phyloP scores from a whole-genome alignment of 2,329 filamentous ascomycete species.

The Penicillium sp. region DNA sequence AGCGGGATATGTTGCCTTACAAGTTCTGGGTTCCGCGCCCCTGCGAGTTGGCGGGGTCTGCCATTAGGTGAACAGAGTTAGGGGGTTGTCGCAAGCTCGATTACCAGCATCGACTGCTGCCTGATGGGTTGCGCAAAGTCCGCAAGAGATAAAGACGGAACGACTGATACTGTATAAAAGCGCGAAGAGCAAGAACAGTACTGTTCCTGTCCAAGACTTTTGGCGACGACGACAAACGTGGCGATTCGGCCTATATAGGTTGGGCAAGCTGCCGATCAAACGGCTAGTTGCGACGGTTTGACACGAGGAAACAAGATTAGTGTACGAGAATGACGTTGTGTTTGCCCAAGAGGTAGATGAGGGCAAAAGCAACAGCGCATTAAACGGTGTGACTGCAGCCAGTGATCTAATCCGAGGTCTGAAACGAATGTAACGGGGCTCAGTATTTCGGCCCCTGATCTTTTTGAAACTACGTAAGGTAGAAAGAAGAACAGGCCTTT shows the following conservation, averaged over 20 bases:
- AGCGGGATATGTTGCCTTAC: slow-evolving; percentile 18
- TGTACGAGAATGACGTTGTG: slow-evolving; percentile 22
- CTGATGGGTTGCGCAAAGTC: background rate
- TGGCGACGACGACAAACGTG: slow-evolving; percentile 11
- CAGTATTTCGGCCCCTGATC: slow-evolving; percentile 9
- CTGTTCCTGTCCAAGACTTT: background rate
- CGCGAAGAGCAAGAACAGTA: no score
- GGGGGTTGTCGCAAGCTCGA: slow-evolving; percentile 2
- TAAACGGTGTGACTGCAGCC: background rate
- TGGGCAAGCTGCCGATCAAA: slow-evolving; percentile 23
- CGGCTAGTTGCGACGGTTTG: slow-evolving; percentile 8
- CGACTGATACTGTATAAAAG: no score
- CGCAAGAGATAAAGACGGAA: background rate
- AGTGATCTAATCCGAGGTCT: background rate
- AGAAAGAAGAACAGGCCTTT: background rate
- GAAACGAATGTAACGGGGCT: background rate
- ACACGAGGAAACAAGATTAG: slow-evolving; percentile 18
- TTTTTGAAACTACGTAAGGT: background rate
- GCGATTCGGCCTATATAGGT: slow-evolving; percentile 10
- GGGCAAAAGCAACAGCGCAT: background rate
- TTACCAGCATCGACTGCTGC: slow-evolving; percentile 19
- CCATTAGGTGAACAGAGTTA: slow-evolving; percentile 21
- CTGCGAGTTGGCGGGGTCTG: slow-evolving; percentile 27
- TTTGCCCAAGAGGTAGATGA: slow-evolving; percentile 2
- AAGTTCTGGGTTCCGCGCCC: slow-evolving; percentile 24